phyloP scores from a whole-genome alignment of 2,329 filamentous ascomycete genomes.

The Boeremia exigua region DNA sequence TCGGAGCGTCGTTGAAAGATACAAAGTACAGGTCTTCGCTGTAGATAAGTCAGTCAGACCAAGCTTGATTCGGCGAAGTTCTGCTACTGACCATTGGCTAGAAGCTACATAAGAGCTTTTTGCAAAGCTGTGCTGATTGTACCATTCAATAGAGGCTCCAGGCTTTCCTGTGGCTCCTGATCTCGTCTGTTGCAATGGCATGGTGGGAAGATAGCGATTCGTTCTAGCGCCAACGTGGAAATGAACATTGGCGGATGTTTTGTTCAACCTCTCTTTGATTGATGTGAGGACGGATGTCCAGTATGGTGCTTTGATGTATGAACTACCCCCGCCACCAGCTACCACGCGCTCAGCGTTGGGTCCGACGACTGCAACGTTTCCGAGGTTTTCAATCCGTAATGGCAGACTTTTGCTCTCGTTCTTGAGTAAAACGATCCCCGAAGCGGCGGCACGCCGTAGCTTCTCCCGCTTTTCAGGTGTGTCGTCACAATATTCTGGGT shows the following conservation, averaged over 20 bases:
- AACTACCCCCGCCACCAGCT: background rate
- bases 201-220: background rate
- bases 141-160: no score
- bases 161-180: no score
- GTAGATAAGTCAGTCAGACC: no score
- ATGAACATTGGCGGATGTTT: background rate
- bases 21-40: no score
- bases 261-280: background rate
- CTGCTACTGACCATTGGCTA: no score
- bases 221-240: background rate
- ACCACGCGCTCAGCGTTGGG: background rate
- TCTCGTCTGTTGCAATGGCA: no score
- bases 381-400: background rate
- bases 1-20: no score
- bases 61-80: no score
- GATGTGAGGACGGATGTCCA: background rate
- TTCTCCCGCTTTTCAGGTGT: background rate
- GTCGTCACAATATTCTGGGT: background rate
- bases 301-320: background rate
- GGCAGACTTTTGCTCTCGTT: conserved; percentile 13
- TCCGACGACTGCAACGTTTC: background rate
- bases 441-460: background rate
- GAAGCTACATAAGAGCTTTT: no score
- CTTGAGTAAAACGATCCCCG: conserved; percentile 17
- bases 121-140: no score